These are phyloP conservation scores for Chlorella sp. DNA, from an alignment of 139 green algal species.

Conservation along the genomic window DNA sequence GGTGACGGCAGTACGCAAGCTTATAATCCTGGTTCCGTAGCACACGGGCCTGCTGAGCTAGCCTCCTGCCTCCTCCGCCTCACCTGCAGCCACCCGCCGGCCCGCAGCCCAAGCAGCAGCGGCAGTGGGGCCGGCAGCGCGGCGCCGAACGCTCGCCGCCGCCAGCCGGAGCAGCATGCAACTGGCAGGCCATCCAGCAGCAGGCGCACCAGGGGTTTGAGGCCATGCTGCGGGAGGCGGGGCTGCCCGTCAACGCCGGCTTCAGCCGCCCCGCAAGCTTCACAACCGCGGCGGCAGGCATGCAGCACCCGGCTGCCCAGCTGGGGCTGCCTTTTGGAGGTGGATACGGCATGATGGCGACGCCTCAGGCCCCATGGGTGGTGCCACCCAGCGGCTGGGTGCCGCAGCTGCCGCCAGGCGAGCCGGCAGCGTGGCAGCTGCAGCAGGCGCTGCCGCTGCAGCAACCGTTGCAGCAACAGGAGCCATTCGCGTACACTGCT, in stretches of 20 bases:
- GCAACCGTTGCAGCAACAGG: background rate
- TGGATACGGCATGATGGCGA: too few relatives aligned
- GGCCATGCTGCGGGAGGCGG: conserved; percentile 5
- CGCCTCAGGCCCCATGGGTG: too few relatives aligned
- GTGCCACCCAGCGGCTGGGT: background rate
- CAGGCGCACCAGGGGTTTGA: conserved; percentile 26
- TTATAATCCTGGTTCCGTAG: too few relatives aligned
- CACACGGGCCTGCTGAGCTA: too few relatives aligned
- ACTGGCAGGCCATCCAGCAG: conserved; percentile 30
- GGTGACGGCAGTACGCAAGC: too few relatives aligned
- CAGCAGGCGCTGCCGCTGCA: background rate
- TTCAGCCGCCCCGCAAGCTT: conserved; percentile 26
- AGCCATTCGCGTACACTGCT: background rate
- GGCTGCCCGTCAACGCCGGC: conserved; percentile 25
- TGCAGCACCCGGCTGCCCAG: background rate
- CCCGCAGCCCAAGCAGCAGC: background rate
- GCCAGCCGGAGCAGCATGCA: background rate
- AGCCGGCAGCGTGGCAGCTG: background rate
- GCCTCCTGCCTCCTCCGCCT: too few relatives aligned
- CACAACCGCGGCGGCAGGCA: background rate
- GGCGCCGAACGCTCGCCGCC: background rate
- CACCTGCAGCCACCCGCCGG: too few relatives aligned
- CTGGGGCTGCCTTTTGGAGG: background rate
- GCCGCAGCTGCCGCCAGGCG: background rate
- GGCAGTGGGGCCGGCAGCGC: background rate